Percentiles rank a stretch among this genome's conserved stretches.
Evolutionary conservation across 768 basidiomycete species (phyloP).

Genomic region (Tylopilus rubrobrunneus): DNA sequence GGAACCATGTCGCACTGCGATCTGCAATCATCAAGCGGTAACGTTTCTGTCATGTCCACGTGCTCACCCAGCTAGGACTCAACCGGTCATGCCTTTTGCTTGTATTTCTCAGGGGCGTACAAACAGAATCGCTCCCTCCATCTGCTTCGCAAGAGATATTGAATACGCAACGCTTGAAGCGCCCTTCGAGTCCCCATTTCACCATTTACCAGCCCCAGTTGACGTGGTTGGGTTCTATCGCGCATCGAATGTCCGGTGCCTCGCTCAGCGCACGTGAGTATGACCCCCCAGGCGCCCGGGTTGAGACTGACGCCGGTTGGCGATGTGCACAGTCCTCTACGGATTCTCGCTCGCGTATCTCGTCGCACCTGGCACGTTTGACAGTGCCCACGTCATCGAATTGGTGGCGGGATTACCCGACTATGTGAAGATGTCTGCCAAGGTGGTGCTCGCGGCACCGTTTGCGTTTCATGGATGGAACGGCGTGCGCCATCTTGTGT

Average conservation of each 20-base stretch:
- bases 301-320: neutral
- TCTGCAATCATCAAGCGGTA: constrained; percentile 41
- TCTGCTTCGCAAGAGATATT: constrained; percentile 59
- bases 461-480: constrained; percentile 92
- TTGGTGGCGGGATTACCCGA: constrained; percentile 68
- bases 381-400: constrained; percentile 74
- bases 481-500: constrained; percentile 83
- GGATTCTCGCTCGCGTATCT: constrained; percentile 86
- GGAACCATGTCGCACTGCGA: constrained; percentile 37
- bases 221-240: constrained; percentile 85
- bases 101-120: constrained; percentile 41
- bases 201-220: constrained; percentile 96
- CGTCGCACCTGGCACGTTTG: constrained; percentile 73
- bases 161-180: constrained; percentile 80
- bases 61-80: neutral
- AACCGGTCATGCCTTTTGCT: neutral
- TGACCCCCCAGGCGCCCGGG: no score
- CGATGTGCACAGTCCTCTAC: constrained; percentile 63
- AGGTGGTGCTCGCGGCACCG: constrained; percentile 76
- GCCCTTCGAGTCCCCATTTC: constrained; percentile 93
- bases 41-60: neutral
- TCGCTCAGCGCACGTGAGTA: constrained; percentile 56
- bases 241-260: constrained; percentile 81
- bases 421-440: constrained; percentile 70
- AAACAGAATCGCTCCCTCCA: constrained; percentile 63